Evolutionary conservation across 2,329 filamentous ascomycete genomes (phyloP), one percentile per base, ranked within the genome.

Genomic region (Xylaria sp.): DNA sequence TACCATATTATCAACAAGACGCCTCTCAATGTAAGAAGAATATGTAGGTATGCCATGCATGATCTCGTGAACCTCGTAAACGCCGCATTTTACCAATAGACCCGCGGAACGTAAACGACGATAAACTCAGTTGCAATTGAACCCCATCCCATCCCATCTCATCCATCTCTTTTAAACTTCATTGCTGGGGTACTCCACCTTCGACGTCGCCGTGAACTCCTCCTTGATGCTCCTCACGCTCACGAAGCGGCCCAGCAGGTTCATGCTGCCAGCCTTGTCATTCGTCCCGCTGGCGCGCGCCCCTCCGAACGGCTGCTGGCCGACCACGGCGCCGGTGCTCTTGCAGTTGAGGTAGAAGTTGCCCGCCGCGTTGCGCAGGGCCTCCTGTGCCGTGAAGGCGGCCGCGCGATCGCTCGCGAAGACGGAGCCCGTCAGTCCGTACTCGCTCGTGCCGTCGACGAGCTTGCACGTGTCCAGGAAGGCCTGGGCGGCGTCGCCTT

Each of bases 311-410:
- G 88, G 85, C 78, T 91, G 88, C 78, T 91, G 89, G 13, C 87
- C 88, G 7, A 90, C 88, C 23, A 91, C 87, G 15, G 88, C 88
- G 38, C 88, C 89, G 1, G 88, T 91, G 75, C 86, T 89, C 84
- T 93, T 93, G 81, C 88, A 90, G 80, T 93, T 94, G 78, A 94
- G 83, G 79, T 94, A 94, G 75, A 93, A 93, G 80, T 94, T 94
- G 41, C 91, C 91, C 0, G 91, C 90, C 0, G 88, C 80, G 73
- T 93, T 87, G 66, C 90, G 82, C 54, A 94, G 81, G 63, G 82
- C 84, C 68, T 92, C 85, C 75, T 93, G 90, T 0, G 90, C 91
- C 58, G 82, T 82, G 23, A 87, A 83, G 61, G 93, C 79, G 13
- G 83, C 88, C 47, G 82, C 77, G 40, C 91, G 81, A 75, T 93